Base-by-base conservation (phyloP, 108 stramenopile genomes). In the Halocafeteria seosinensis region DNA sequence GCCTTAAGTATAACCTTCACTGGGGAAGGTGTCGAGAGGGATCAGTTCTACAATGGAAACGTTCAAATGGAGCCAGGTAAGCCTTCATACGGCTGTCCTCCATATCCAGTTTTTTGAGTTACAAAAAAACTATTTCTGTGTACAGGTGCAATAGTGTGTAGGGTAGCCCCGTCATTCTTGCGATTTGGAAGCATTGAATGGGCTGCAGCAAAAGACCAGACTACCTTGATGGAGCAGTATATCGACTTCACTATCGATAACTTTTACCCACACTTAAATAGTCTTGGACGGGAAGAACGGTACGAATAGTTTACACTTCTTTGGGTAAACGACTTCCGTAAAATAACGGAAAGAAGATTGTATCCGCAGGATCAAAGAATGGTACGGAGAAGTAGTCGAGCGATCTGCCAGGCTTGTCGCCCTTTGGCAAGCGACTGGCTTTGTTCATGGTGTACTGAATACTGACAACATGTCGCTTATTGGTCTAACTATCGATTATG, bases 381-480 rank as follows among this genome's bases (percentile, higher is more conserved):
- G n/a, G 42, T n/a, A 21, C 17, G 17, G n/a, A n/a, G 42, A 11
- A 31, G 8, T 55, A 31, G 53, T 5, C 9, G 12, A 12, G 13
- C 55, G 33, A 23, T 25, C 55, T 13, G 30, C 29, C 12, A 25
- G 5, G 17, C 61, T 92, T 84, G 87, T 87, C 0, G 75, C 80
- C 3, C 74, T 69, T 27, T 90, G 89, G 91, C 57, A 87, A n/a
- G 79, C 89, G 27, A 87, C 89, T 5, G 92, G 92, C 29, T 94
- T 90, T 76, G 76, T 81, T n/a, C 92, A 94, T 68, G 92, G 90
- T 2, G 89, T 90, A 63, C 87, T 91, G 68, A 94, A 94, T 71
- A 85, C 88, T 1, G 92, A 94, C 66, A 94, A 94, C 72, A 82
- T 85, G 58, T 55, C 87, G 9, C 64, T 94, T 0, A 77, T 68